A percentile compares a stretch with the other conserved stretches of the same genome.
Evolutionary conservation across 2,329 filamentous ascomycete species (phyloP).

Genomic region (Ophiocordyceps polyrhachis-furcata): DNA sequence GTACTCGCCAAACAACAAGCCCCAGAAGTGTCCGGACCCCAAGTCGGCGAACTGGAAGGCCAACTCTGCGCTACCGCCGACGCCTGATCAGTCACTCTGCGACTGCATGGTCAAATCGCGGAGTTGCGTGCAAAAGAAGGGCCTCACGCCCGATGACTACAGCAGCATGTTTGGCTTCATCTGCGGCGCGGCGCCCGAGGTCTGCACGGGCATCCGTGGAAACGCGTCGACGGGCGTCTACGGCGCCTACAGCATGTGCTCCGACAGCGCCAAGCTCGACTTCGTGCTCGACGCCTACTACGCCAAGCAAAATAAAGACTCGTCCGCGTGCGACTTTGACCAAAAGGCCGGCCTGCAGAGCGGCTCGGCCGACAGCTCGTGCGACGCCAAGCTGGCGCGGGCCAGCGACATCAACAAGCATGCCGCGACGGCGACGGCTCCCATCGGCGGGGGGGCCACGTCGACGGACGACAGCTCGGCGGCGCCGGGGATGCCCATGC

Average conservation of each 20-base stretch:
- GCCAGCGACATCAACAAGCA: slow-evolving; percentile 38
- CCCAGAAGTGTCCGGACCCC: slow-evolving; percentile 53
- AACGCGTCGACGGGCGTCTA: slow-evolving; percentile 32
- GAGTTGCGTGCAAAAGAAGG: slow-evolving; percentile 45
- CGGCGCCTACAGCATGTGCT: slow-evolving; percentile 66
- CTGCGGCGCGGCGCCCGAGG: slow-evolving; percentile 37
- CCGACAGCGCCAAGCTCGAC: slow-evolving; percentile 47
- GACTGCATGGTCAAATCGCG: slow-evolving; percentile 67
- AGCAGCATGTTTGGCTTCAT: slow-evolving; percentile 57
- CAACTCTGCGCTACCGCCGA: slow-evolving; percentile 54
- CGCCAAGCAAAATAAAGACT: slow-evolving; percentile 27
- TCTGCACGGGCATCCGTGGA: slow-evolving; percentile 46
- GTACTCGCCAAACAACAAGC: slow-evolving; percentile 60
- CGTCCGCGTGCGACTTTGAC: slow-evolving; percentile 48
- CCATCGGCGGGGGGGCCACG: slow-evolving; percentile 6
- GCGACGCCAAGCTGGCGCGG: slow-evolving; percentile 38
- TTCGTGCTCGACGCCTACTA: slow-evolving; percentile 63
- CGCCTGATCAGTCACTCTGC: slow-evolving; percentile 64
- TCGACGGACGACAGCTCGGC: slow-evolving; percentile 16
- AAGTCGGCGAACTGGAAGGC: slow-evolving; percentile 41
- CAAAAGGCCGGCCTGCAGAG: slow-evolving; percentile 40
- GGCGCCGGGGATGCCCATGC: slow-evolving; percentile 16
- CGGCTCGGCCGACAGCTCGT: slow-evolving; percentile 28
- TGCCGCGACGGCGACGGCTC: slow-evolving; percentile 26
- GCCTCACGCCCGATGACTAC: slow-evolving; percentile 38